phyloP scores from a whole-genome alignment of 495 filamentous ascomycete species.

The Saxophila tyrrhenica region DNA sequence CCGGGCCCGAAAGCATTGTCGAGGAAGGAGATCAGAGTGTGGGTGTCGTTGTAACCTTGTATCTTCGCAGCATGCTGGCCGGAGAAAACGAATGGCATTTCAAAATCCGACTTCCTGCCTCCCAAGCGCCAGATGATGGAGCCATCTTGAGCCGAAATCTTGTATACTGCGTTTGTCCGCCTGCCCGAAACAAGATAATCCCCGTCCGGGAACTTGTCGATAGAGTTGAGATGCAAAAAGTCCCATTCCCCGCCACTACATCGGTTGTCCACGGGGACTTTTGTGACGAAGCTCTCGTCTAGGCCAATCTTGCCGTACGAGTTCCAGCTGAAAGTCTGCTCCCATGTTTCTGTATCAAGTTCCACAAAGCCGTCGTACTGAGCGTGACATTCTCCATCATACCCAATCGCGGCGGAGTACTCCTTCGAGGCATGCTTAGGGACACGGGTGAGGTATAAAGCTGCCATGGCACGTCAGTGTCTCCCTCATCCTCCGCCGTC shows the following conservation, averaged over 20 bases:
- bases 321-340: neutral
- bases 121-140: conserved; percentile 13
- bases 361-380: neutral
- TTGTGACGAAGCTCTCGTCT: neutral
- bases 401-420: neutral
- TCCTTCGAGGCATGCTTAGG: neutral
- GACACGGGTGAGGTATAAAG: neutral
- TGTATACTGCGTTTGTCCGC: conserved; percentile 4
- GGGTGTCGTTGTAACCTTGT: neutral
- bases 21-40: neutral
- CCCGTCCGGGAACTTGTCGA: conserved; percentile 11
- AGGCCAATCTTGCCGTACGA: neutral
- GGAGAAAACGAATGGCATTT: neutral
- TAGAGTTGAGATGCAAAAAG: conserved; percentile 10
- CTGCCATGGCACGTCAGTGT: neutral
- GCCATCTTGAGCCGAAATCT: conserved; percentile 4
- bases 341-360: neutral
- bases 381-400: neutral
- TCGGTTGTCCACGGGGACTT: neutral
- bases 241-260: neutral
- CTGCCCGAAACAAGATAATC: conserved; percentile 14
- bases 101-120: neutral
- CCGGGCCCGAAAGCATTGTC: neutral
- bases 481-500: too few species aligned
- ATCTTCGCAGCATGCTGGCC: neutral